Base-by-base conservation (phyloP, 306 rosid genomes). In the Cicer arietinum region DNA sequence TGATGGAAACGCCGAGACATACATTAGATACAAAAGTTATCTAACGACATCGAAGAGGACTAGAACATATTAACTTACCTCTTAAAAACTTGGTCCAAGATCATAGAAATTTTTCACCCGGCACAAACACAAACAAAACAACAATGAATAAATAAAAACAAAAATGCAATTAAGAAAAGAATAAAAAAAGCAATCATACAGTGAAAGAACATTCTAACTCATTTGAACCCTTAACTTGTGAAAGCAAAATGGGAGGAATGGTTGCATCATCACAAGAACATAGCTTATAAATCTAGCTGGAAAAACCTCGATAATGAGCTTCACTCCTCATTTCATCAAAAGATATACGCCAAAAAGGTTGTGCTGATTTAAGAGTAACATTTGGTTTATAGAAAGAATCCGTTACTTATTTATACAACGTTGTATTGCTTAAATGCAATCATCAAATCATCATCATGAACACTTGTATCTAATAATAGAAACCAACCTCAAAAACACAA, bases 331-430 rank as follows among this genome's bases (percentile, higher is more conserved):
- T 37, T 45, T 47, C 68, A 71, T 71, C 47, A 17, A 54, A 57
- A 7, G 54, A 20, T 56, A 73, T 56, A 43, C 43, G 68, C 73
- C 57, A 69, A 74, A 74, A 73, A 83, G 35, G 41, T 69, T 35
- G 30, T 46, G 20, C 1, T 10, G 70, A 73, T 35, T 77, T 57
- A 9, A 16, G 16, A 69, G 40, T 68, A 77, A 69, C 61, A 25
- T 64, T 69, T 30, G 74, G 81, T 79, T 75, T 65, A 25, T 75
- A 68, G 72, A 71, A 79, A 79, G 30, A 62, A 44, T 79, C 48
- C 65, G 61, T 46, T 69, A 51, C 62, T 83, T 79, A 79, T 83
- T 83, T 74, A 54, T 83, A 75, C 81, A 79, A 41, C 63, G 62
- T 75, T 75, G 78, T 63, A 47, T 64, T 42, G 78, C 80, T 75